Conservation (phyloP, 441 rosid genomes). For the Euphorbia schlechtendalii region DNA sequence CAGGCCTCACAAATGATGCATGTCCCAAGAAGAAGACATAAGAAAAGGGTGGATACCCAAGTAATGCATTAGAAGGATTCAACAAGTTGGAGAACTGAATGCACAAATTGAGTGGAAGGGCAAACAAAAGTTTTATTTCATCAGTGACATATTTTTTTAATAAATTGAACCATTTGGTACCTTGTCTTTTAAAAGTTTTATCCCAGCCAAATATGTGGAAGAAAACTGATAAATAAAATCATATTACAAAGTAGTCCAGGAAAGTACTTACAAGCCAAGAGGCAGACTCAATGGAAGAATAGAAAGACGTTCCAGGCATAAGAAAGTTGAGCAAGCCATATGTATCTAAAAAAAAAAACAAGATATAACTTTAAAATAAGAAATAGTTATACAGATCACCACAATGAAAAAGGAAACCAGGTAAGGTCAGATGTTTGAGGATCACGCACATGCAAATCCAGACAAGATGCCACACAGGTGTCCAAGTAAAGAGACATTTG, state of each 20-base stretch:
- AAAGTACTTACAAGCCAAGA: slow-evolving; percentile 68
- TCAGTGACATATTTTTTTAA: neutral
- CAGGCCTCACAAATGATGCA: neutral
- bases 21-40: neutral
- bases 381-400: neutral
- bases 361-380: neutral
- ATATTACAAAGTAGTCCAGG: slow-evolving; percentile 10
- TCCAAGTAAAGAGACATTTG: slow-evolving; percentile 91
- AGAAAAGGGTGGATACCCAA: neutral
- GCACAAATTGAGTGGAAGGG: neutral
- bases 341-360: slow-evolving; percentile 47
- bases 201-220: slow-evolving; percentile 1
- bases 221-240: slow-evolving; percentile 12
- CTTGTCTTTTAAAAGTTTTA: too few relatives aligned
- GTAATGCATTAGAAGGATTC: neutral
- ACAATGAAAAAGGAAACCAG: slow-evolving; percentile 12
- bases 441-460: slow-evolving; percentile 93
- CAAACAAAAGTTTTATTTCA: neutral
- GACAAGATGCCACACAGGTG: slow-evolving; percentile 93
- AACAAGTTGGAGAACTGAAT: neutral
- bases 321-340: slow-evolving; percentile 74
- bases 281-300: slow-evolving; percentile 66
- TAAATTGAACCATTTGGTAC: neutral
- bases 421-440: slow-evolving; percentile 8
- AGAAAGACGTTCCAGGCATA: slow-evolving; percentile 79